A percentile compares a stretch with the other conserved stretches of the same genome.
Conservation (phyloP, 495 filamentous ascomycete genomes). For the Talaromyces adpressus region DNA sequence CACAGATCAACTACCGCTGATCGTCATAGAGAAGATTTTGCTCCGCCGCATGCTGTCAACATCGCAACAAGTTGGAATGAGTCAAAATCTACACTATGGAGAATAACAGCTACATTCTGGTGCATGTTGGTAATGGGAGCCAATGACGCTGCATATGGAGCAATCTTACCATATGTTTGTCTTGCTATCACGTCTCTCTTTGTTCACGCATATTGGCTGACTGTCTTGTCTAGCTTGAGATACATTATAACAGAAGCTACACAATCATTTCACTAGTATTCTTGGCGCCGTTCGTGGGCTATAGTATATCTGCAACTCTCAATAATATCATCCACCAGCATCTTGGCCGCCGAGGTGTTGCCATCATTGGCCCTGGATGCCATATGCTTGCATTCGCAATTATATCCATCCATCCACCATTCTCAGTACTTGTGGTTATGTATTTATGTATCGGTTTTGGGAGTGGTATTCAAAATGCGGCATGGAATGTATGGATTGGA, state of each 20-base stretch:
- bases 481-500: conserved; percentile 56
- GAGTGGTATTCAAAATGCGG: conserved; percentile 49
- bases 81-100: conserved; percentile 1
- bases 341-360: conserved; percentile 67
- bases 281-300: conserved; percentile 50
- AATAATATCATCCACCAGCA: conserved; percentile 46
- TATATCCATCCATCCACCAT: conserved; percentile 48
- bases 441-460: conserved; percentile 49
- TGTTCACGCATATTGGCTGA: background rate
- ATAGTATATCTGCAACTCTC: conserved; percentile 42
- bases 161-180: conserved; percentile 30
- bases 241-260: conserved; percentile 46
- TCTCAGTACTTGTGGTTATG: conserved; percentile 45
- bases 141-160: conserved; percentile 76
- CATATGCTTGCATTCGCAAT: conserved; percentile 53
- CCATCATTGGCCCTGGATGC: conserved; percentile 54
- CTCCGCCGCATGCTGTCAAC: background rate
- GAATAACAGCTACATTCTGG: conserved; percentile 38
- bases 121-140: conserved; percentile 71
- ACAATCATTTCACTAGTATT: conserved; percentile 48
- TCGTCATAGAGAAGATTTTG: background rate
- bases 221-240: conserved; percentile 35
- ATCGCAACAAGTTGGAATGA: conserved; percentile 1
- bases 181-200: background rate
- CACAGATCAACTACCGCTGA: background rate